Conservation (phyloP, 2,329 filamentous ascomycete genomes). For the Sclerotinia borealis region DNA sequence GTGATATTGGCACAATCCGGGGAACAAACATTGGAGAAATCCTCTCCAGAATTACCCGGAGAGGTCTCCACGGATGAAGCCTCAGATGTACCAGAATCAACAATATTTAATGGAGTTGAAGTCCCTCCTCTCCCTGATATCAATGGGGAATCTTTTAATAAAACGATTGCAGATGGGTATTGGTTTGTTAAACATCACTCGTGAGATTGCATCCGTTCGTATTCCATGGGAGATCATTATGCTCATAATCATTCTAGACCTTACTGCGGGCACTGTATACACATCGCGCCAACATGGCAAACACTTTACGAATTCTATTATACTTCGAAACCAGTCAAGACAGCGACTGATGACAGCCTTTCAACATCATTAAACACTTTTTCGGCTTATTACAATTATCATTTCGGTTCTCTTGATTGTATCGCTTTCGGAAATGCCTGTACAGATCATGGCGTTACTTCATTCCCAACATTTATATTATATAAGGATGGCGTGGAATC, state of each 20-base stretch:
- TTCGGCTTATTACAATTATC: constrained; percentile 78
- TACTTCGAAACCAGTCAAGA: constrained; percentile 65
- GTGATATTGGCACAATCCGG: constrained; percentile 16
- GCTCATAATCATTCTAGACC: constrained; percentile 21
- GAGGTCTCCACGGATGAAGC: constrained; percentile 25
- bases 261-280: constrained; percentile 30
- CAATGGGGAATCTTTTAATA: constrained; percentile 39
- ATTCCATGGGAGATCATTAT: neutral
- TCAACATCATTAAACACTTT: constrained; percentile 53
- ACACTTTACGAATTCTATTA: constrained; percentile 86
- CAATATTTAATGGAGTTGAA: constrained; percentile 45
- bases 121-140: constrained; percentile 46
- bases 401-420: constrained; percentile 83
- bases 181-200: constrained; percentile 34
- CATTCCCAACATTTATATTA: constrained; percentile 71
- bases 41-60: constrained; percentile 14
- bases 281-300: constrained; percentile 78
- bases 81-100: constrained; percentile 31
- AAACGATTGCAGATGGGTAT: constrained; percentile 28
- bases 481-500: constrained; percentile 71
- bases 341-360: constrained; percentile 33
- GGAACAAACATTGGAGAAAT: constrained; percentile 14
- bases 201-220: constrained; percentile 18
- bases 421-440: constrained; percentile 77
- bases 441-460: constrained; percentile 55